Percentiles rank a stretch among this genome's conserved stretches.
Evolutionary conservation across 1,139 yeast species (phyloP).

Genomic region (Candida pseudoviswanathii): DNA sequence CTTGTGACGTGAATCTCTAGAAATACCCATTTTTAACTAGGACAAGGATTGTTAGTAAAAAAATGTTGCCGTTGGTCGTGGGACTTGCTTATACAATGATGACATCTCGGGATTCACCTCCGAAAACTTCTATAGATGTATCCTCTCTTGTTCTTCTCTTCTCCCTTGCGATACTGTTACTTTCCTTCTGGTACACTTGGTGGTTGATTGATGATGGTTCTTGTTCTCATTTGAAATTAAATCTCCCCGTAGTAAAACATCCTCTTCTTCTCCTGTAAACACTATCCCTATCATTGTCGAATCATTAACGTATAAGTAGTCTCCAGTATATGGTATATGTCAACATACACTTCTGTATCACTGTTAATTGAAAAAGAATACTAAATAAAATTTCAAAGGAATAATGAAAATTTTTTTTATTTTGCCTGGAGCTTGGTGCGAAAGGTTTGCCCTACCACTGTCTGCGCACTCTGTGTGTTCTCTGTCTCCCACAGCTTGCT

Average conservation of each 20-base stretch:
- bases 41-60: conserved; percentile 28
- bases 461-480: background rate
- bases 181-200: too few species aligned
- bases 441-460: background rate
- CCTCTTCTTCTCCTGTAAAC: too few species aligned
- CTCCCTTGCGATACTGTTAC: too few species aligned
- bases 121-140: too few species aligned
- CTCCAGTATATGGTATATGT: conserved; percentile 1
- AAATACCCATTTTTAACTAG: conserved; percentile 83
- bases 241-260: too few species aligned
- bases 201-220: too few species aligned
- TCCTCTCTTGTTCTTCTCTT: too few species aligned
- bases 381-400: conserved; percentile 10
- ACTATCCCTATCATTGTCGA: background rate
- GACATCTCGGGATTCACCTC: too few species aligned
- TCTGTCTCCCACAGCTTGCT: too few species aligned
- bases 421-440: conserved; percentile 1
- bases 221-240: too few species aligned
- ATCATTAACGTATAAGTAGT: background rate
- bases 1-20: conserved; percentile 99
- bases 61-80: too few species aligned
- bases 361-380: conserved; percentile 15
- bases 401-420: conserved; percentile 15
- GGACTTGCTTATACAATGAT: too few species aligned
- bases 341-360: conserved; percentile 19